Percentiles rank a stretch among this genome's conserved stretches.
phyloP scores from a whole-genome alignment of 768 basidiomycete genomes.

The Kwoniella botswanensis region DNA sequence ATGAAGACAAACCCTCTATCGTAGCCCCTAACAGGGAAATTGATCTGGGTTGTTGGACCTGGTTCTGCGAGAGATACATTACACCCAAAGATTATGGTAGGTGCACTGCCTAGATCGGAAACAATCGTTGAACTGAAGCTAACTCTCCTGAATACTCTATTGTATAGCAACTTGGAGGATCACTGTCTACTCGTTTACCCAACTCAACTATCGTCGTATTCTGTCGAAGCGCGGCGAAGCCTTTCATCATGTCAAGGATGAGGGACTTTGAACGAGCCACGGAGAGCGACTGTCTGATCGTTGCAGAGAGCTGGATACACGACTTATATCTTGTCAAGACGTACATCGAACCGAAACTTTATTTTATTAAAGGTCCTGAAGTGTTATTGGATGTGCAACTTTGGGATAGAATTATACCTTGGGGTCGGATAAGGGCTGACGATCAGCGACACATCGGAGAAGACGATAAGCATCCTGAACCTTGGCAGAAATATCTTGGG shows the following conservation, averaged over 20 bases:
- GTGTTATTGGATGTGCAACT: neutral
- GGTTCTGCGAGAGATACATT: neutral
- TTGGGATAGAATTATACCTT: neutral
- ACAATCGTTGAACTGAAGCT: too few relatives aligned
- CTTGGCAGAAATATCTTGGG: too few relatives aligned
- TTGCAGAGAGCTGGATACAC: neutral
- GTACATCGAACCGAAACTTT: neutral
- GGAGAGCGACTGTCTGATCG: neutral
- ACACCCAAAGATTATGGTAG: neutral
- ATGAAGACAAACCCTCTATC: neutral
- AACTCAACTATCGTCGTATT: neutral
- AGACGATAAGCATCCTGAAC: too few relatives aligned
- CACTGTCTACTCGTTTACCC: neutral
- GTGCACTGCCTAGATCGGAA: neutral
- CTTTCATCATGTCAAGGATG: neutral
- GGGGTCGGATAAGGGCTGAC: too few relatives aligned
- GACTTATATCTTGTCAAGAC: neutral
- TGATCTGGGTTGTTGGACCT: neutral
- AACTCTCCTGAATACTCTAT: neutral
- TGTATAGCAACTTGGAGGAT: neutral
- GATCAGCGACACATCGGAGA: too few relatives aligned
- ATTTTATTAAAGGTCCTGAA: neutral
- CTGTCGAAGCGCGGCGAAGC: neutral
- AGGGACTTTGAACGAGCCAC: neutral
- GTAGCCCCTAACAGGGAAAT: neutral